Percentiles rank a stretch among this genome's conserved stretches.
phyloP scores from a whole-genome alignment of 306 rosid genomes.

The Prunus armeniaca region DNA sequence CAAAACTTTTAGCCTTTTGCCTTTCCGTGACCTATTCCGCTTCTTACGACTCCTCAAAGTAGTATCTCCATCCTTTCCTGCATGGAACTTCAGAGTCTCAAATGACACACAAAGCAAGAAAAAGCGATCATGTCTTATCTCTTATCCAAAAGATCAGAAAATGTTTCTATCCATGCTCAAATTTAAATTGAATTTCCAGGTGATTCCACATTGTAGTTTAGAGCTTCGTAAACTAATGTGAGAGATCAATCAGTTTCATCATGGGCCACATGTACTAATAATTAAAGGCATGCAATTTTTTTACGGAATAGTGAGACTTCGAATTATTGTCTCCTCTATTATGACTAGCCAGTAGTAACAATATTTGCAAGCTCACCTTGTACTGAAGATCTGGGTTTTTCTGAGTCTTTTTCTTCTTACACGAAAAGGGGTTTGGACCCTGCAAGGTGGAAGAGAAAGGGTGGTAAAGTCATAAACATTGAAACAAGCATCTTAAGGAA shows the following conservation, averaged over 20 bases:
- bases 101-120: background rate
- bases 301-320: background rate
- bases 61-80: conserved; percentile 27
- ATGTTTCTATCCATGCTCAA: background rate
- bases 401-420: conserved; percentile 61
- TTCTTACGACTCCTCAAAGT: conserved; percentile 22
- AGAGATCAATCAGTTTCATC: background rate
- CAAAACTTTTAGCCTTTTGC: background rate
- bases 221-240: background rate
- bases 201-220: background rate
- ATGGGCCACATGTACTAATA: background rate
- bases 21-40: conserved; percentile 31
- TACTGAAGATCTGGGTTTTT: conserved; percentile 31
- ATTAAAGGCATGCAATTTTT: background rate
- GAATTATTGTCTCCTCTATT: background rate
- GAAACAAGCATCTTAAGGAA: background rate
- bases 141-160: background rate
- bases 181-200: background rate
- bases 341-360: background rate
- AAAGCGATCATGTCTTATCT: background rate
- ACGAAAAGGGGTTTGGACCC: conserved; percentile 93
- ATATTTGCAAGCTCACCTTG: conserved; percentile 48
- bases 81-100: conserved; percentile 8
- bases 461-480: background rate
- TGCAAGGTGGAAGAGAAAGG: conserved; percentile 30